Conservation (phyloP, 495 filamentous ascomycete species). For the Aspergillus cristatus region DNA sequence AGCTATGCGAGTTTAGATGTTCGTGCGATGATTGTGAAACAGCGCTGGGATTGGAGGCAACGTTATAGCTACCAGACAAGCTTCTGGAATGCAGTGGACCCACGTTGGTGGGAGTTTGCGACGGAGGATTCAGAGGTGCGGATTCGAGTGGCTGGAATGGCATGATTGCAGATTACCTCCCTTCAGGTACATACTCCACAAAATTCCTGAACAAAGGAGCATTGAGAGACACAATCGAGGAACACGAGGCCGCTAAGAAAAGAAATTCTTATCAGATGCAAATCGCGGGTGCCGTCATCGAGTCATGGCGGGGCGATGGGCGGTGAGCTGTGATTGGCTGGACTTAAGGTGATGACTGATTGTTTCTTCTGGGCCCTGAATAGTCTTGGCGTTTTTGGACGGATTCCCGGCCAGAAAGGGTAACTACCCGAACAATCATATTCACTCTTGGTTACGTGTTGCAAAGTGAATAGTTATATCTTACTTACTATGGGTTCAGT, state of each 20-base stretch:
- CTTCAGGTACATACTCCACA: neutral
- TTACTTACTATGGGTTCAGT: no score
- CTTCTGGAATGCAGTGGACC: constrained; percentile 1
- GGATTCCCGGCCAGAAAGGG: no score
- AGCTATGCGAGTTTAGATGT: constrained; percentile 58
- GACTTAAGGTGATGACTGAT: no score
- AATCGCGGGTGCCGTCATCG: constrained; percentile 6
- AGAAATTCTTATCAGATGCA: neutral
- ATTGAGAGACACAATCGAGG: no score
- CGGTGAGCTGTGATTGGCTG: neutral
- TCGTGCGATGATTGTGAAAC: constrained; percentile 7
- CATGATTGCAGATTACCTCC: constrained; percentile 14
- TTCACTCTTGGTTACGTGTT: no score
- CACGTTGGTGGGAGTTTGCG: neutral
- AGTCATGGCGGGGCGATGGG: constrained; percentile 9
- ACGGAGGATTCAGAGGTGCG: constrained; percentile 1
- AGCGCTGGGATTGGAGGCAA: constrained; percentile 4
- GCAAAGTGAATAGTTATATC: no score
- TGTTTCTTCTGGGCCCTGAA: no score
- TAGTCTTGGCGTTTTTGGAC: no score
- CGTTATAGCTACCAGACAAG: constrained; percentile 11
- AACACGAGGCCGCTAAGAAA: neutral
- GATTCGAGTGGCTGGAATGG: constrained; percentile 14
- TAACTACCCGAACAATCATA: no score
- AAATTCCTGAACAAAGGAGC: neutral